phyloP scores from a whole-genome alignment of 2,329 filamentous ascomycete genomes.

The Diaporthe citri region DNA sequence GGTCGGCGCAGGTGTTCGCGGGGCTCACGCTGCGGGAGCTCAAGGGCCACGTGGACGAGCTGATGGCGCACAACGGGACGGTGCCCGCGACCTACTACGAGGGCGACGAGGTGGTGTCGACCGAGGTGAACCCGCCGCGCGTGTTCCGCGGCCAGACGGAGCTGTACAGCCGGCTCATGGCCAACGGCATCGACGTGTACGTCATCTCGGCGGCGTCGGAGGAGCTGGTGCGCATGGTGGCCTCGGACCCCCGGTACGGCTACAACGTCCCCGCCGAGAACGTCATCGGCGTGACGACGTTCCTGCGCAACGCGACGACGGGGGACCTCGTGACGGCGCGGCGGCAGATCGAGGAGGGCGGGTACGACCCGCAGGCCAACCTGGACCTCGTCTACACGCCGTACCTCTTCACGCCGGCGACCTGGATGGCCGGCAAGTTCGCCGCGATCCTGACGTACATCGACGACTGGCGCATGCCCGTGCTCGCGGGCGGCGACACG shows the following conservation, averaged over 20 bases:
- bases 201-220: slow-evolving; percentile 57
- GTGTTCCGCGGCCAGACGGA: slow-evolving; percentile 56
- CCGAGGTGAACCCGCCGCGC: slow-evolving; percentile 51
- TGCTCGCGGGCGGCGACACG: slow-evolving; percentile 58
- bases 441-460: slow-evolving; percentile 58
- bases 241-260: slow-evolving; percentile 58
- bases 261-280: slow-evolving; percentile 60
- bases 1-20: slow-evolving; percentile 56
- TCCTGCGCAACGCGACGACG: slow-evolving; percentile 49
- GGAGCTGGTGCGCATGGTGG: slow-evolving; percentile 60
- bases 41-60: slow-evolving; percentile 33
- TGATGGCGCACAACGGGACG: slow-evolving; percentile 47
- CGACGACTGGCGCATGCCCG: slow-evolving; percentile 57
- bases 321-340: slow-evolving; percentile 52
- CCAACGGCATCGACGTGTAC: slow-evolving; percentile 58
- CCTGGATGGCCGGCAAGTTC: slow-evolving; percentile 59
- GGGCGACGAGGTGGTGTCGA: slow-evolving; percentile 47
- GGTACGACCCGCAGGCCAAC: slow-evolving; percentile 52
- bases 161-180: slow-evolving; percentile 58
- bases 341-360: slow-evolving; percentile 54
- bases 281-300: slow-evolving; percentile 57
- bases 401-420: slow-evolving; percentile 57
- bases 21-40: slow-evolving; percentile 47
- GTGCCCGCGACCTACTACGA: slow-evolving; percentile 54
- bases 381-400: slow-evolving; percentile 55